A percentile compares a stretch with the other conserved stretches of the same genome.
These are phyloP conservation scores for Kockiozyma suomiensis DNA, from an alignment of 805 yeast genomes.

Conservation along the genomic window DNA sequence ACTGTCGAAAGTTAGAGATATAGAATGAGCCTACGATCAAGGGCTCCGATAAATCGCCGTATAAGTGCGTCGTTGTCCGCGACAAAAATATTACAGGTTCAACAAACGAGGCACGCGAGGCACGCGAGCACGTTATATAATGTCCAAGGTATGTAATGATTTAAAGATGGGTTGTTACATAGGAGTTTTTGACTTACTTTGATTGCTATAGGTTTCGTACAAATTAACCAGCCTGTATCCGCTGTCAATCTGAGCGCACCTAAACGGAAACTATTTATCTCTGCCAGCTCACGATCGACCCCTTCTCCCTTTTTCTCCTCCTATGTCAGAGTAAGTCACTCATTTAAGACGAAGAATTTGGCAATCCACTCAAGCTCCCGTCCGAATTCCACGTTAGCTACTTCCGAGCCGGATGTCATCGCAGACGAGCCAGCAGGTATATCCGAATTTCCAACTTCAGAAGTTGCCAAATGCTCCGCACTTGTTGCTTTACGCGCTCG, in stretches of 20 bases:
- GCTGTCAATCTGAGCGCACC: too few relatives aligned
- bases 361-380: background rate
- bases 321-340: background rate
- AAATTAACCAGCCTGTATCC: too few relatives aligned
- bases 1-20: background rate
- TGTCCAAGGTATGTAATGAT: background rate
- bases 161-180: too few relatives aligned
- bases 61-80: slow-evolving; percentile 4
- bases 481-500: slow-evolving; percentile 79
- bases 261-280: too few relatives aligned
- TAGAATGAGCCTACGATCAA: slow-evolving; percentile 5
- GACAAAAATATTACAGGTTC: background rate
- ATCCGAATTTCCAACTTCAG: slow-evolving; percentile 6
- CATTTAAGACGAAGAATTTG: too few relatives aligned
- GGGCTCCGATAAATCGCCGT: background rate
- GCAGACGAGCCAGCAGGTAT: background rate
- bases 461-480: slow-evolving; percentile 49
- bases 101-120: background rate
- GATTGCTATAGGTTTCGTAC: too few relatives aligned
- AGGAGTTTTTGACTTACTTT: too few relatives aligned
- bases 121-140: slow-evolving; percentile 8
- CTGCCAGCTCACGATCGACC: background rate
- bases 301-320: background rate
- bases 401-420: background rate
- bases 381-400: background rate